Conservation (phyloP, 768 basidiomycete species). For the Pleurotus platypus region DNA sequence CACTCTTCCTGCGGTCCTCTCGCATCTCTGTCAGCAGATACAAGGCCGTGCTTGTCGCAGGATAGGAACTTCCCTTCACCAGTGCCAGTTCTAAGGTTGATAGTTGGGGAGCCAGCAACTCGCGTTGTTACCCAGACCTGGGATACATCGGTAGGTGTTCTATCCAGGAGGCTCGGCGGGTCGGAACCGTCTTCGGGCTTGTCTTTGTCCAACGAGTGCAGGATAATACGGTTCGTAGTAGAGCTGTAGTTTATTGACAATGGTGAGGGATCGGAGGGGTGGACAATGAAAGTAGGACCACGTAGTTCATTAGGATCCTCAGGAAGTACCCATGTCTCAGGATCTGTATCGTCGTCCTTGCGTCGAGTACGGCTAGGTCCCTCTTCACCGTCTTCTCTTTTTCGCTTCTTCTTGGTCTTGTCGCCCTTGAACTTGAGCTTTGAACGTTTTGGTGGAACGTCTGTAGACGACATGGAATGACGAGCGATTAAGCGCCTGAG, state of each 20-base stretch:
- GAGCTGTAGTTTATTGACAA: slow-evolving; percentile 77
- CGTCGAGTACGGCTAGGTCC: slow-evolving; percentile 45
- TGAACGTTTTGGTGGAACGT: slow-evolving; percentile 40
- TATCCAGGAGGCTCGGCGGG: slow-evolving; percentile 49
- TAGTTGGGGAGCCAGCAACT: slow-evolving; percentile 76
- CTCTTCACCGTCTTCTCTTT: slow-evolving; percentile 51
- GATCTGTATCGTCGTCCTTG: slow-evolving; percentile 55
- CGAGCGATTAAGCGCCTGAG: slow-evolving; percentile 4
- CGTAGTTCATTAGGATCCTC: slow-evolving; percentile 71
- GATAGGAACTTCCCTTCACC: slow-evolving; percentile 90
- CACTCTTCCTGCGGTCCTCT: slow-evolving; percentile 94
- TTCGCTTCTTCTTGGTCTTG: slow-evolving; percentile 79
- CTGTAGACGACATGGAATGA: slow-evolving; percentile 21
- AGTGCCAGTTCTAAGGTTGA: slow-evolving; percentile 85
- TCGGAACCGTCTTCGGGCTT: slow-evolving; percentile 43
- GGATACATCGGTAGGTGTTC: slow-evolving; percentile 74
- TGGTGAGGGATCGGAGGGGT: slow-evolving; percentile 77
- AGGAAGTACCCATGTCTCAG: slow-evolving; percentile 79
- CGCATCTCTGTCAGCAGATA: slow-evolving; percentile 83
- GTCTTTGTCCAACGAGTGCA: slow-evolving; percentile 62
- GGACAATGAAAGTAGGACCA: slow-evolving; percentile 83
- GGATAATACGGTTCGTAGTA: slow-evolving; percentile 68
- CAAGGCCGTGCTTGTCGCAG: slow-evolving; percentile 81
- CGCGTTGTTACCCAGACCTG: slow-evolving; percentile 93
- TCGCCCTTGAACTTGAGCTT: slow-evolving; percentile 91